These are phyloP conservation scores for Wickerhamiella cacticola DNA, from an alignment of 805 yeast species.

Conservation along the genomic window DNA sequence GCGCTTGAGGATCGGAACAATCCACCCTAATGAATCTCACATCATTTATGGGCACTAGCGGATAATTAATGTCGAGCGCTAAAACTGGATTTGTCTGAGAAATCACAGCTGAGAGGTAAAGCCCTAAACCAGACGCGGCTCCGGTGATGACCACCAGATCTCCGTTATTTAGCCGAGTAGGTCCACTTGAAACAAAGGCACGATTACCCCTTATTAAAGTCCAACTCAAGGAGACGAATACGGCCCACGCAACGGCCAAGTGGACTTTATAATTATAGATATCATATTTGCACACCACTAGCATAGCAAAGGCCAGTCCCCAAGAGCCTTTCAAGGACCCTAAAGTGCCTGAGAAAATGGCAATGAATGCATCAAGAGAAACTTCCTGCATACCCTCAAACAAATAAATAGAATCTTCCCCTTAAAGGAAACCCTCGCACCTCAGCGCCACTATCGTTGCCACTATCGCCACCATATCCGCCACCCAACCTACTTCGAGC, in stretches of 20 bases:
- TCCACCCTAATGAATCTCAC: constrained; percentile 13
- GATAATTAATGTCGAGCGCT: constrained; percentile 17
- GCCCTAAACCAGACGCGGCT: constrained; percentile 23
- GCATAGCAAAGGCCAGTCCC: constrained; percentile 12
- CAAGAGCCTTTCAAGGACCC: constrained; percentile 12
- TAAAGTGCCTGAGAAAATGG: constrained; percentile 12
- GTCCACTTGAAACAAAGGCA: background rate
- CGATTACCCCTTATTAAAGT: background rate
- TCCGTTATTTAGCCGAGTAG: background rate
- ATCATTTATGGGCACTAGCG: constrained; percentile 14
- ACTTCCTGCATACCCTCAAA: constrained; percentile 10
- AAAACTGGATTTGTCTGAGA: constrained; percentile 15
- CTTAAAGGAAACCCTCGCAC: background rate
- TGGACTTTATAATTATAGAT: background rate
- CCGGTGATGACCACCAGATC: constrained; percentile 22
- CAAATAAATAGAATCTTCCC: background rate
- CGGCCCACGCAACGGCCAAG: constrained; percentile 1
- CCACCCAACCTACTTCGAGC: background rate
- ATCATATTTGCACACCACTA: background rate
- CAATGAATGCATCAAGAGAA: constrained; percentile 13
- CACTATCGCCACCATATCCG: background rate
- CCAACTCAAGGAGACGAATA: background rate
- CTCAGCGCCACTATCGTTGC: background rate
- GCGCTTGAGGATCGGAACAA: constrained; percentile 28
- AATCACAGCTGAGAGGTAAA: constrained; percentile 19